Conservation (phyloP, 2,329 filamentous ascomycete genomes). For the Fusarium sp. region DNA sequence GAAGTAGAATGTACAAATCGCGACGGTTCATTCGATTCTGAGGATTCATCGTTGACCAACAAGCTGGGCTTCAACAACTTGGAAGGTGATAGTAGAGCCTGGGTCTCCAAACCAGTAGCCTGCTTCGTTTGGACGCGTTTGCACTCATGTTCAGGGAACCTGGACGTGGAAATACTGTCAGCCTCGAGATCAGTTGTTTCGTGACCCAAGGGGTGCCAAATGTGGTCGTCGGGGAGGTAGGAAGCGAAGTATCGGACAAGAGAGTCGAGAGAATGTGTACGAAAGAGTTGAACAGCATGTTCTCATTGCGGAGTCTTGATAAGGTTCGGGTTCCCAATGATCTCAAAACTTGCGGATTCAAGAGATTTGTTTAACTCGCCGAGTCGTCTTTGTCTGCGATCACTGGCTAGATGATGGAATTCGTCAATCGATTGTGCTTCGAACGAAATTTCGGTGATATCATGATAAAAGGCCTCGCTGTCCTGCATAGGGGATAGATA, state of each 20-base stretch:
- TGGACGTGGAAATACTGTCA: neutral
- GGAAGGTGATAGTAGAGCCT: neutral
- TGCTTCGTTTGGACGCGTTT: neutral
- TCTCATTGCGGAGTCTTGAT: constrained; percentile 68
- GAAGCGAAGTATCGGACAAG: constrained; percentile 47
- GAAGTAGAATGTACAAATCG: neutral
- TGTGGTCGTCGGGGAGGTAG: constrained; percentile 63
- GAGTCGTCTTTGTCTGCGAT: constrained; percentile 64
- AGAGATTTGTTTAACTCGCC: constrained; percentile 65
- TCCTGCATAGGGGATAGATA: constrained; percentile 66
- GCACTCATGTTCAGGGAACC: neutral
- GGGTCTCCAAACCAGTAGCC: neutral
- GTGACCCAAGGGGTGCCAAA: constrained; percentile 29
- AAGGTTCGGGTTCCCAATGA: constrained; percentile 56
- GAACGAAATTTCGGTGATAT: constrained; percentile 66
- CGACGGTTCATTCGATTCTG: neutral
- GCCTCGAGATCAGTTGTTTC: constrained; percentile 1
- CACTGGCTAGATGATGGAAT: constrained; percentile 63
- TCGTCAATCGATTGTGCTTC: constrained; percentile 60
- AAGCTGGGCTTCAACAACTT: neutral
- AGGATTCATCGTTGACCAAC: neutral
- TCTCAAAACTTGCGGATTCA: constrained; percentile 57
- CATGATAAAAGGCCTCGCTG: constrained; percentile 67
- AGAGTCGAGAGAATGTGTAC: constrained; percentile 55
- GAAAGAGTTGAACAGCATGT: constrained; percentile 66